These are phyloP conservation scores for Crepidotus variabilis DNA, from an alignment of 768 basidiomycete genomes.

Conservation along the genomic window DNA sequence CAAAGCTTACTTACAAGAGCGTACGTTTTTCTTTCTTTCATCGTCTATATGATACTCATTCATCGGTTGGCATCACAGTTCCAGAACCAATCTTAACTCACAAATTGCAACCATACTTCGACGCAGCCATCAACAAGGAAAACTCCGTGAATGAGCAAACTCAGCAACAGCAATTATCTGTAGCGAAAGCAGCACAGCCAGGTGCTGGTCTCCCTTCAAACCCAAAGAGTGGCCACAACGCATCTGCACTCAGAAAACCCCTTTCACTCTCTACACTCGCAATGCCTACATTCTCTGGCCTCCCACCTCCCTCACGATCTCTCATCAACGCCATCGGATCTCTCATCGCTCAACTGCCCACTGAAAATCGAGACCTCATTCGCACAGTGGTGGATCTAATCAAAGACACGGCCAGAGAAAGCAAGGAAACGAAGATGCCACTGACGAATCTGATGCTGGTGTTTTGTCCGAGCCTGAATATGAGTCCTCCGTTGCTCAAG, in stretches of 20 bases:
- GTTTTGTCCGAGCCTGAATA: constrained; percentile 81
- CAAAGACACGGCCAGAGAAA: constrained; percentile 62
- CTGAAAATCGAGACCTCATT: constrained; percentile 81
- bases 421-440: constrained; percentile 86
- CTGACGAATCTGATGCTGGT: constrained; percentile 84
- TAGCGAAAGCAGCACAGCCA: constrained; percentile 14
- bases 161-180: constrained; percentile 12
- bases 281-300: constrained; percentile 60
- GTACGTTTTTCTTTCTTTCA: constrained; percentile 46
- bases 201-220: constrained; percentile 31
- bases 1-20: constrained; percentile 88
- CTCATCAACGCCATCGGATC: constrained; percentile 56
- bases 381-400: constrained; percentile 80
- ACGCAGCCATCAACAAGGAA: constrained; percentile 66
- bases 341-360: constrained; percentile 67
- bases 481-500: constrained; percentile 71
- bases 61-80: constrained; percentile 41
- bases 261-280: constrained; percentile 79
- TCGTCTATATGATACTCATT: constrained; percentile 1
- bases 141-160: constrained; percentile 24
- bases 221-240: constrained; percentile 28
- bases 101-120: constrained; percentile 69
- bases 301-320: constrained; percentile 56
- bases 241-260: constrained; percentile 58
- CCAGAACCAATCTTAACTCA: constrained; percentile 84